A percentile compares a stretch with the other conserved stretches of the same genome.
Conservation (phyloP, 257 asterid species). For the Penstemon eatonii region DNA sequence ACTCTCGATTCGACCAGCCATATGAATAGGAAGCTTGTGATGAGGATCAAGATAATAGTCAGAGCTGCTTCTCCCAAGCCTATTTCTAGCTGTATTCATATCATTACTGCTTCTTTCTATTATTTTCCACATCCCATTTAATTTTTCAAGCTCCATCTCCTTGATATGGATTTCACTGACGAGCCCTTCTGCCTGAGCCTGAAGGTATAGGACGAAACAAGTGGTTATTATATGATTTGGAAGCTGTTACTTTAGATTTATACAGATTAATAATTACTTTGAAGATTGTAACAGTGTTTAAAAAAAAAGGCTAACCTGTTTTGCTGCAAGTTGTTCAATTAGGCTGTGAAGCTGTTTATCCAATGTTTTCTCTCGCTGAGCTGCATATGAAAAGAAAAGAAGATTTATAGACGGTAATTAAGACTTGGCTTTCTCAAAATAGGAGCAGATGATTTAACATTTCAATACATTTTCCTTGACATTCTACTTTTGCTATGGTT, state of each 20-base stretch:
- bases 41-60: conserved; percentile 49
- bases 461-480: background rate
- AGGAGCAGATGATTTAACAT: conserved; percentile 3
- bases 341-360: conserved; percentile 95
- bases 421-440: background rate
- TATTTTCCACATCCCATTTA: conserved; percentile 61
- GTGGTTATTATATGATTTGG: background rate
- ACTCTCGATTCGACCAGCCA: conserved; percentile 55
- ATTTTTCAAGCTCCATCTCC: conserved; percentile 80
- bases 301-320: conserved; percentile 54
- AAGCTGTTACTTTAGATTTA: background rate
- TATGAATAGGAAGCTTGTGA: conserved; percentile 59
- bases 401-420: background rate
- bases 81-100: conserved; percentile 55
- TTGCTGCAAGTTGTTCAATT: conserved; percentile 83
- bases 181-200: conserved; percentile 92
- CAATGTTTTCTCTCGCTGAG: conserved; percentile 82
- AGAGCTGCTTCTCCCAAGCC: conserved; percentile 60
- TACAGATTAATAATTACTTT: background rate
- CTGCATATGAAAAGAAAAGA: conserved; percentile 43
- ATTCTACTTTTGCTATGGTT: background rate
- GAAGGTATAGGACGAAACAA: conserved; percentile 25
- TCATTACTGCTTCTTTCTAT: conserved; percentile 55
- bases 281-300: conserved; percentile 2
- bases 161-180: conserved; percentile 56